Evolutionary conservation across 441 rosid species (phyloP), one percentile per base, ranked within the genome.

Genomic region (Populus hybrid): DNA sequence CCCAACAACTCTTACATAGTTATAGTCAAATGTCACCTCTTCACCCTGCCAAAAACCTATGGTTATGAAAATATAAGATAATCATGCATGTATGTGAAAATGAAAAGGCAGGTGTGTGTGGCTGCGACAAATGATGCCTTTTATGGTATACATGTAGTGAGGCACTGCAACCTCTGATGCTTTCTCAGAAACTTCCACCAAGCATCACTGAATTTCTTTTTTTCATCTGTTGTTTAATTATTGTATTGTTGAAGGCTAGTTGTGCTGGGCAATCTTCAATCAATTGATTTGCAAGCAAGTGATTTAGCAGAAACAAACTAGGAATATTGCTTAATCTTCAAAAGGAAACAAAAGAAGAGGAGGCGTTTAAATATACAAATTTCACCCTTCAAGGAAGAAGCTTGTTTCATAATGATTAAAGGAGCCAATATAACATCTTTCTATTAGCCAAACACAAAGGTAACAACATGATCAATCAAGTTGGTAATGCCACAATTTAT

Each of bases 1-100:
- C 77, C 99, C 99, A 87, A 91, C 88, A 65, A 94, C 98, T 84
- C 99, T 92, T 78, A 96, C 98, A 82, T 89, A 96, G 82, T 96
- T 96, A 92, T 96, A 96, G 88, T 96, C 98, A 87, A 96, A 96
- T 70, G 99, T 94, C 85, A 93, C 75, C 89, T 96, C 99, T 78
- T 96, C 96, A 57, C 91, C 96, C 99, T 96, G 91, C 28, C 69
- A 34, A 81, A 75, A 68, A 61, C 82, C n/a, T 14, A 30, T 65
- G 35, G 23, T 53, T 14, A 78, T 46, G 20, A 46, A 46, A 46
- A 46, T 46, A 46, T 1, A 46, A 46, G 57, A 46, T 46, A 46
- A 46, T 12, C 18, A 46, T 46, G 77, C 64, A 73, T 10, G 36
- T 12, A 69, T 23, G 26, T 61, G 0, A 36, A 28, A 71, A 46